Evolutionary conservation across 2,329 filamentous ascomycete species (phyloP), one percentile per base, ranked within the genome.

Genomic region (Emydomyces testavorans): DNA sequence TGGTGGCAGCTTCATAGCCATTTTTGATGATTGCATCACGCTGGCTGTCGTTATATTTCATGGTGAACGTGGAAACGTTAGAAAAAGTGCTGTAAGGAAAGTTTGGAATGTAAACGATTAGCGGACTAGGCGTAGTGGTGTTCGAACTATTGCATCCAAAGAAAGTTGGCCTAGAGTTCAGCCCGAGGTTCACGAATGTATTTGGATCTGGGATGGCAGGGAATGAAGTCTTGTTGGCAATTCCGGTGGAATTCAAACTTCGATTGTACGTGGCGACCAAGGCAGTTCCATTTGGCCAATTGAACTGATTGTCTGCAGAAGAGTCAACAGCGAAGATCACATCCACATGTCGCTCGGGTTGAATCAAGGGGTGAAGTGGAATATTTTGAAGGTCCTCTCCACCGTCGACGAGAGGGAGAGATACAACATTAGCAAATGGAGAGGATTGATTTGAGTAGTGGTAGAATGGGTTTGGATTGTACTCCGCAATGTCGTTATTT

Each of bases 71-170:
- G 1, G 82, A 84, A 5, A 83, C 75, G 70, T 96, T 96, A 64
- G 81, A 84, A 54, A 74, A 67, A 61, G 76, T 77, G 39, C 81
- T 76, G 67, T 93, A 94, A 1, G 88, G 89, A 18, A 81, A 74
- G 61, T 92, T 93, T 50, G 92, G 86, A 38, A 96, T 65, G 69
- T 98, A 98, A 54, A 94, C 85, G 53, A 94, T 71, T 1, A 94
- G 66, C 0, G 88, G 87, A 2, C 62, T 54, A 1, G 67, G 58
- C 7, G 66, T 65, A 0, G 79, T 79, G 41, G 77, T 72, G 64
- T 88, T 86, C 44, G 69, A 70, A 29, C 72, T 71, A 60, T 86
- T 69, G 65, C 85, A 92, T 37, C 85, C 85, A 60, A 92, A 92
- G 71, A 92, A 89, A 1, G 82, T 82, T 0, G 85, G 86, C 3